Evolutionary conservation across 805 yeast genomes (phyloP), one percentile per base, ranked within the genome.

Genomic region (Sugiyamaella floridensis): DNA sequence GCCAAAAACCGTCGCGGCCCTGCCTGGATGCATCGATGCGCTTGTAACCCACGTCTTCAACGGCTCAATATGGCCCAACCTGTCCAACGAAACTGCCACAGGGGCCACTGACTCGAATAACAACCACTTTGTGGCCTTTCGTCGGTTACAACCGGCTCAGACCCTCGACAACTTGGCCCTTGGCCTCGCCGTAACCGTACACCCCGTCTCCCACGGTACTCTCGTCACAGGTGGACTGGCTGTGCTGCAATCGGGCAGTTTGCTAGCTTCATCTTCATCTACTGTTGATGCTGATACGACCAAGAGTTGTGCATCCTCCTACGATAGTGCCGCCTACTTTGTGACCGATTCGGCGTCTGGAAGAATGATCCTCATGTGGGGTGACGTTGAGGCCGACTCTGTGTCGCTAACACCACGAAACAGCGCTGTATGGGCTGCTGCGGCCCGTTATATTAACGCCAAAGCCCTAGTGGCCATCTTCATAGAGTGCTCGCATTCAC

Each of bases 11-110:
- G 63, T 88, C 3, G 77, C 73, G 56, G 95, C 89, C 0, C 67
- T 81, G 2, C 57, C 63, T 0, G 66, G 71, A 26, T 82, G 92
- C 0, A 69, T 81, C 1, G 67, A 73, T 5, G 77, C 81, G 0
- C 64, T 89, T 9, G 67, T 74, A 54, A 63, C 66, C 1, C 75
- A 82, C 64, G 66, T 87, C 0, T 89, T 89, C 69, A 90, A 89
- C 66, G 87, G 83, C 45, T 60, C 70, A 4, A 71, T 86, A 2
- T 89, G 97, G 97, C 97, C 97, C 4, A 77, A 85, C 59, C 68
- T 83, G 63, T 71, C 77, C 10, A 61, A 62, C 32, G 63, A 61
- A 45, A 64, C 66, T 2, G 29, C 47, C 7, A 8, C 37, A 14
- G 37, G 37, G 9, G 3, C 37, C n/a, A 32, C 37, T 2, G 37